phyloP scores from a whole-genome alignment of 1,284 basidiomycete genomes.

The Xanthoconium separans region DNA sequence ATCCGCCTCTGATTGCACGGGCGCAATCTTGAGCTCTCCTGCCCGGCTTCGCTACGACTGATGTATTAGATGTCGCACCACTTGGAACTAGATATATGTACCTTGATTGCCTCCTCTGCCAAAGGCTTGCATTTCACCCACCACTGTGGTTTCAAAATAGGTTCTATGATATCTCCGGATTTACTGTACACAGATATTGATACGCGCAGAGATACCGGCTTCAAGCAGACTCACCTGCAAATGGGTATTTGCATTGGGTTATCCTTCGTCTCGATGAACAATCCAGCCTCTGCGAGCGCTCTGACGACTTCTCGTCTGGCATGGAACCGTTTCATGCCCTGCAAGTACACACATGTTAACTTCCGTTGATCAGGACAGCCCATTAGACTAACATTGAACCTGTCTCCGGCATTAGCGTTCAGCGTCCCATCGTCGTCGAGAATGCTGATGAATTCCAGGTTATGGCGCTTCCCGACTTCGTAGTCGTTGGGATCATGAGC shows the following conservation, averaged over 20 bases:
- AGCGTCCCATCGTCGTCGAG: slow-evolving; percentile 97
- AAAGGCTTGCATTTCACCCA: slow-evolving; percentile 96
- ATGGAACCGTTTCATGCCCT: slow-evolving; percentile 97
- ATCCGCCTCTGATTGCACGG: slow-evolving; percentile 86
- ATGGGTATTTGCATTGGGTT: slow-evolving; percentile 91
- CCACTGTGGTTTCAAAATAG: slow-evolving; percentile 98
- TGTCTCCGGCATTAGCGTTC: slow-evolving; percentile 85
- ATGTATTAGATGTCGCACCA: background rate
- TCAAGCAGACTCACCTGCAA: slow-evolving; percentile 61
- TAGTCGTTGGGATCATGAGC: slow-evolving; percentile 99
- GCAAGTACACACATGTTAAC: slow-evolving; percentile 4
- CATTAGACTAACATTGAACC: slow-evolving; percentile 61
- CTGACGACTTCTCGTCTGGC: slow-evolving; percentile 85
- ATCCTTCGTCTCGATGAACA: slow-evolving; percentile 92
- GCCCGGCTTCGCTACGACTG: slow-evolving; percentile 71
- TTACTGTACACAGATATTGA: slow-evolving; percentile 51
- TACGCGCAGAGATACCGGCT: background rate
- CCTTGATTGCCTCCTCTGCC: slow-evolving; percentile 88
- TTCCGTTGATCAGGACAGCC: background rate
- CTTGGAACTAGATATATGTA: slow-evolving; percentile 25
- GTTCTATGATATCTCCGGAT: slow-evolving; percentile 96
- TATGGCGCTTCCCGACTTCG: slow-evolving; percentile 88
- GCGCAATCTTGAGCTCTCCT: slow-evolving; percentile 83
- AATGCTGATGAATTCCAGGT: slow-evolving; percentile 93
- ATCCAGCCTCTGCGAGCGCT: slow-evolving; percentile 81